Evolutionary conservation across 495 filamentous ascomycete genomes (phyloP).

Genomic region (Halenospora varia): DNA sequence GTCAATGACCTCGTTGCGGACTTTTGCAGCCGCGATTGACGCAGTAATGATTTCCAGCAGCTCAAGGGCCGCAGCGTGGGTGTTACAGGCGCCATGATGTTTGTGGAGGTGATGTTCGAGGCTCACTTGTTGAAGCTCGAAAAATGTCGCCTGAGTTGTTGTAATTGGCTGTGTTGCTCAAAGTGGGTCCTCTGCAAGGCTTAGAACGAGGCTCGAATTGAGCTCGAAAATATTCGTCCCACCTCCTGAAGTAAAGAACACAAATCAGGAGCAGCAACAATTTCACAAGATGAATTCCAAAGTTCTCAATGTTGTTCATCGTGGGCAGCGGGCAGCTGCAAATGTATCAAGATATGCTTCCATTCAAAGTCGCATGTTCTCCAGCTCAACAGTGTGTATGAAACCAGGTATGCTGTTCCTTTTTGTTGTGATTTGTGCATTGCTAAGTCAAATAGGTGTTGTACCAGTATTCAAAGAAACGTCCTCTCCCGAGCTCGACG

Average conservation of each 20-base stretch:
- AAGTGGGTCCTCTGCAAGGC: neutral
- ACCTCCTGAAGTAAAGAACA: too few species aligned
- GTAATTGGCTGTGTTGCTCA: slow-evolving; percentile 15
- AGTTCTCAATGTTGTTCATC: neutral
- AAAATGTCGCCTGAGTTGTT: slow-evolving; percentile 16
- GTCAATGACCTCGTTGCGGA: slow-evolving; percentile 18
- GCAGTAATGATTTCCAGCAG: slow-evolving; percentile 59
- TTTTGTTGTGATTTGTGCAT: neutral
- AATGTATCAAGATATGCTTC: neutral
- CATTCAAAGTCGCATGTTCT: slow-evolving; percentile 11
- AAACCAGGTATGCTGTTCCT: slow-evolving; percentile 16
- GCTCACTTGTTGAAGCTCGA: slow-evolving; percentile 3
- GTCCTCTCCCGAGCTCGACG: slow-evolving; percentile 47
- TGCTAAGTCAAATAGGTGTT: slow-evolving; percentile 24
- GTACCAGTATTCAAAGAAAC: slow-evolving; percentile 48
- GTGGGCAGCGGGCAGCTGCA: slow-evolving; percentile 2
- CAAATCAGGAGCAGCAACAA: neutral
- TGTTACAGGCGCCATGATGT: slow-evolving; percentile 55
- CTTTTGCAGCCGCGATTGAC: slow-evolving; percentile 37
- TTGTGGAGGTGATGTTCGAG: slow-evolving; percentile 13
- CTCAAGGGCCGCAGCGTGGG: slow-evolving; percentile 60
- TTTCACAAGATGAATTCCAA: neutral
- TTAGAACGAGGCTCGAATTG: too few species aligned
- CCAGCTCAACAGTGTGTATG: slow-evolving; percentile 9
- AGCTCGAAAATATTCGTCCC: neutral